Evolutionary conservation across 331 rosid species (phyloP), one percentile per base, ranked within the genome.

Genomic region (Rhamnella rubrinervis): DNA sequence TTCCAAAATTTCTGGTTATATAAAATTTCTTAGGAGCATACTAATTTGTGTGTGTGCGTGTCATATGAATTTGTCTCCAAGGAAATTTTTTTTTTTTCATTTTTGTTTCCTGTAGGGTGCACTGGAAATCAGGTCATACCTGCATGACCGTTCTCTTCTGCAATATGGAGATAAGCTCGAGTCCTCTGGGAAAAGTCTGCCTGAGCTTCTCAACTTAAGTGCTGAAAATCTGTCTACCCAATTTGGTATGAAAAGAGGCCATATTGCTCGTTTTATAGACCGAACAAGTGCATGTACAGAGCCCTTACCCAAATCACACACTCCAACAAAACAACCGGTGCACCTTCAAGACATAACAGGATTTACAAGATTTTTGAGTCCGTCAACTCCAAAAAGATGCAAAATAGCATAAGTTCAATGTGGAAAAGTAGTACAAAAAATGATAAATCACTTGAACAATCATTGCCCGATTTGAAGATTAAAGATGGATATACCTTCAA

Each of bases 161-260:
- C 96, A 88, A 80, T 93, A 90, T 72, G 98, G 87, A 55, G 85
- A 90, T 41, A 85, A 77, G 80, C 72, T 90, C 47, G 98, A 90
- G 74, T 67, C 67, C 23, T 68, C 85, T 21, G 82, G 79, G 28
- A 82, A 78, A 79, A 37, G 64, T 70, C 77, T 90, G 41, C 70
- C 81, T 11, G 95, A 88, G 78, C 78, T 90, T 74, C 79, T 88
- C n/a, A 79, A 65, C 75, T 41, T 85, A 57, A 84, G 81, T 40
- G 52, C 77, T 2, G 71, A 23, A 5, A 85, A 82, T 77, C 90
- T 86, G 41, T 57, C 72, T 55, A 53, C 84, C 10, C 87, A 82
- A 53, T 86, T 90, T 59, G 82, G 71, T 41, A 90, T 93, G 96
- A 93, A 90, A 75, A 81, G 97, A 76, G 96, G 93, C 53, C 98